Conservation (phyloP, 805 yeast species). For the Brettanomyces nanus region DNA sequence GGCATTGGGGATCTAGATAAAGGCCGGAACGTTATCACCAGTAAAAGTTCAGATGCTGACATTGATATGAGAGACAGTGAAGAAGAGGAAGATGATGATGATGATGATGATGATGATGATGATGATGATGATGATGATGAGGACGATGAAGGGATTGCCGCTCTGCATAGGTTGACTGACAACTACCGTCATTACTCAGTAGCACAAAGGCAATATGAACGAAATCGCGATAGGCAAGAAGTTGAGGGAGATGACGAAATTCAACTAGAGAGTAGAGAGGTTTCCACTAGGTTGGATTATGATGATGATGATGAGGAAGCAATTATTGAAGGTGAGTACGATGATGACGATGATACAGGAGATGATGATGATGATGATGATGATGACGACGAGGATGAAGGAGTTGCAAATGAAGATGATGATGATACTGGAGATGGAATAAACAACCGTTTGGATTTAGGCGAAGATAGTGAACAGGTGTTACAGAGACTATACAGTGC, state of each 20-base stretch:
- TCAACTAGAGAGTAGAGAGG: neutral
- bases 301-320: slow-evolving; percentile 7
- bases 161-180: slow-evolving; percentile 32
- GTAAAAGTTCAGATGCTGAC: slow-evolving; percentile 1
- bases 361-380: neutral
- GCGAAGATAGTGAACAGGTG: slow-evolving; percentile 11
- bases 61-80: slow-evolving; percentile 5
- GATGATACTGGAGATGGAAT: slow-evolving; percentile 16
- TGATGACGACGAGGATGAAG: slow-evolving; percentile 3
- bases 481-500: neutral
- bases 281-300: slow-evolving; percentile 13
- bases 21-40: too few species aligned
- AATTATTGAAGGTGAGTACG: slow-evolving; percentile 17
- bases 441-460: slow-evolving; percentile 3
- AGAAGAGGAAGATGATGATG: slow-evolving; percentile 5
- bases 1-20: too few species aligned
- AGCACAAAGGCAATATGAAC: slow-evolving; percentile 3
- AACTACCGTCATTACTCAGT: slow-evolving; percentile 29
- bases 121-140: slow-evolving; percentile 5
- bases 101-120: slow-evolving; percentile 7
- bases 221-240: slow-evolving; percentile 12
- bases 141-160: slow-evolving; percentile 13
- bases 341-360: neutral
- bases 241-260: slow-evolving; percentile 8
- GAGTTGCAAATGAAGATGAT: slow-evolving; percentile 7